Percentiles rank a stretch among this genome's conserved stretches.
phyloP scores from a whole-genome alignment of 2,329 filamentous ascomycete genomes.

The Phyllosticta capitalensis region DNA sequence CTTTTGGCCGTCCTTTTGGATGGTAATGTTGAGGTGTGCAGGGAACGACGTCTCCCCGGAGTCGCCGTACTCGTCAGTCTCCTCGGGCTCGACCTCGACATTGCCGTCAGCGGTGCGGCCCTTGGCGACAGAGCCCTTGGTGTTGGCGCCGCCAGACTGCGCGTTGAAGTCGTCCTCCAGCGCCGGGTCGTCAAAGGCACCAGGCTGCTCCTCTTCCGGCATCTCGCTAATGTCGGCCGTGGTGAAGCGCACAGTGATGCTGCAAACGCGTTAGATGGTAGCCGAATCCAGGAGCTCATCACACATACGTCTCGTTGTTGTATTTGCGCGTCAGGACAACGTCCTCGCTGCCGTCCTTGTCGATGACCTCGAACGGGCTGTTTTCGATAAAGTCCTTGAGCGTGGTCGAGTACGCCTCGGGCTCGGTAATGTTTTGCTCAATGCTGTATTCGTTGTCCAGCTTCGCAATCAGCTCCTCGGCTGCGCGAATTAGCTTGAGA shows the following conservation, averaged over 20 bases:
- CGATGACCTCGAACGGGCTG: conserved; percentile 68
- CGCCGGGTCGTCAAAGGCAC: conserved; percentile 41
- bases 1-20: conserved; percentile 70
- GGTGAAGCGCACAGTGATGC: conserved; percentile 73
- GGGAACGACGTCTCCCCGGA: conserved; percentile 55
- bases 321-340: conserved; percentile 75
- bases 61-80: conserved; percentile 46
- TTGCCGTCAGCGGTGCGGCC: conserved; percentile 41
- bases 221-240: conserved; percentile 65
- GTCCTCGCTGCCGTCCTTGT: conserved; percentile 77
- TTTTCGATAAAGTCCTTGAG: conserved; percentile 85
- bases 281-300: not conserved
- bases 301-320: conserved; percentile 72
- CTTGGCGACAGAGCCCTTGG: conserved; percentile 47
- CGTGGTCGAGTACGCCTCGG: conserved; percentile 61
- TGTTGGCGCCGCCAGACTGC: conserved; percentile 48
- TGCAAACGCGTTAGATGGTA: conserved; percentile 22
- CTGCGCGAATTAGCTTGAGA: conserved; percentile 11
- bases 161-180: conserved; percentile 45
- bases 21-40: conserved; percentile 71
- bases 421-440: conserved; percentile 32
- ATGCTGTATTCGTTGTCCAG: conserved; percentile 69
- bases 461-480: conserved; percentile 77
- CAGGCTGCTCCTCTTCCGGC: conserved; percentile 41
- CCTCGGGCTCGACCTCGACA: conserved; percentile 46